phyloP scores from a whole-genome alignment of 371 early-diverging fungal genomes.

The Mucor velutinosus region DNA sequence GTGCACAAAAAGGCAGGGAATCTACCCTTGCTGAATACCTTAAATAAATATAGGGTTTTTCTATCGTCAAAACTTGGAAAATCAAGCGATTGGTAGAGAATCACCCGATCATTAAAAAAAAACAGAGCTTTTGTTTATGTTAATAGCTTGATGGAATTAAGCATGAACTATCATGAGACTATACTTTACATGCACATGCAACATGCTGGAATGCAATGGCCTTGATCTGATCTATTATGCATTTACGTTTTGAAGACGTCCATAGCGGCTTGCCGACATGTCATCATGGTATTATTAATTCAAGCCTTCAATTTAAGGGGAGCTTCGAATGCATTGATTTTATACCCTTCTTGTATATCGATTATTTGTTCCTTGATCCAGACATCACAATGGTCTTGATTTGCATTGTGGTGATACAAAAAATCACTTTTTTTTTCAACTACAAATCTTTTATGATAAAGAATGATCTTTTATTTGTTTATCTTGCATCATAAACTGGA shows the following conservation, averaged over 20 bases:
- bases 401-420: background rate
- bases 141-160: background rate
- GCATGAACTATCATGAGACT: background rate
- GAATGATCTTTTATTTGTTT: background rate
- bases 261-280: background rate
- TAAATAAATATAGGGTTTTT: slow-evolving; percentile 3
- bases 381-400: background rate
- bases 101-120: background rate
- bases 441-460: background rate
- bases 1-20: background rate
- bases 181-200: background rate
- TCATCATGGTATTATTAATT: background rate
- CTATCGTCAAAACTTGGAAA: background rate
- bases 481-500: background rate
- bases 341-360: slow-evolving; percentile 1
- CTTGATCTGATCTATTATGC: background rate
- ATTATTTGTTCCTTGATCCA: background rate
- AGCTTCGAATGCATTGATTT: background rate
- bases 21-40: background rate
- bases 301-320: background rate
- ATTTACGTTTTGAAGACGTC: background rate
- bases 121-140: background rate
- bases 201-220: background rate
- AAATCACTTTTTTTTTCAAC: background rate
- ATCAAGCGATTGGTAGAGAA: background rate